Conservation (phyloP, 129 eudicot species). For the Scalesia atractyloides region DNA sequence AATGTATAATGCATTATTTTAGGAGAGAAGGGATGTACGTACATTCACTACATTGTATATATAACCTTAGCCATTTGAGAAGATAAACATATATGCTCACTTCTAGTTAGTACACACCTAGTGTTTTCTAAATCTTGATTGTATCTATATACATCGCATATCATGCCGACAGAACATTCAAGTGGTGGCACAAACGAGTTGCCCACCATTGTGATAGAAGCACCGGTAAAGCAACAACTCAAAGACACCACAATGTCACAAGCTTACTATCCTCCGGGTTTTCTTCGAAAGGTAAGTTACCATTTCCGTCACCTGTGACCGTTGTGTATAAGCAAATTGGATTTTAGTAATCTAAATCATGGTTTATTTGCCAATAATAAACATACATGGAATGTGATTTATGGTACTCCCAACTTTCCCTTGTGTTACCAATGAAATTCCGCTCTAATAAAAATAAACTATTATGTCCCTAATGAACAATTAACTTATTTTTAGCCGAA, state of each 20-base stretch:
- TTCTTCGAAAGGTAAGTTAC: constrained; percentile 13
- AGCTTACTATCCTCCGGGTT: constrained; percentile 19
- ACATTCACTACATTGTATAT: not conserved
- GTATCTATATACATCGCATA: not conserved
- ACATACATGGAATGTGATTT: too few relatives aligned
- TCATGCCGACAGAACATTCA: constrained; percentile 8
- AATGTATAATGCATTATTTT: not conserved
- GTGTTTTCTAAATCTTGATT: not conserved
- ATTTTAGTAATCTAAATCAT: not conserved
- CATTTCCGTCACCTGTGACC: not conserved
- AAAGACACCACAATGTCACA: not conserved
- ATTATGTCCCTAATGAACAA: not conserved
- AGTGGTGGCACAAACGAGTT: constrained; percentile 1
- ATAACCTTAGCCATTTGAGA: not conserved
- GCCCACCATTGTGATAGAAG: not conserved
- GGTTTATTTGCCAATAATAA: not conserved
- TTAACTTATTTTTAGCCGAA: too few relatives aligned
- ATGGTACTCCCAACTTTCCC: too few relatives aligned
- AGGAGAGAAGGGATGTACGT: not conserved
- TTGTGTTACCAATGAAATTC: too few relatives aligned
- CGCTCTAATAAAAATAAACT: not conserved
- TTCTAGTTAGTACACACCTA: constrained; percentile 4
- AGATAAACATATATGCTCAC: constrained; percentile 2
- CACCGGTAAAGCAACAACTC: constrained; percentile 12
- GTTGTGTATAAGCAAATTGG: too few relatives aligned